These are phyloP conservation scores for Thelonectria discophora DNA, from an alignment of 2,329 filamentous ascomycete species.

Conservation along the genomic window DNA sequence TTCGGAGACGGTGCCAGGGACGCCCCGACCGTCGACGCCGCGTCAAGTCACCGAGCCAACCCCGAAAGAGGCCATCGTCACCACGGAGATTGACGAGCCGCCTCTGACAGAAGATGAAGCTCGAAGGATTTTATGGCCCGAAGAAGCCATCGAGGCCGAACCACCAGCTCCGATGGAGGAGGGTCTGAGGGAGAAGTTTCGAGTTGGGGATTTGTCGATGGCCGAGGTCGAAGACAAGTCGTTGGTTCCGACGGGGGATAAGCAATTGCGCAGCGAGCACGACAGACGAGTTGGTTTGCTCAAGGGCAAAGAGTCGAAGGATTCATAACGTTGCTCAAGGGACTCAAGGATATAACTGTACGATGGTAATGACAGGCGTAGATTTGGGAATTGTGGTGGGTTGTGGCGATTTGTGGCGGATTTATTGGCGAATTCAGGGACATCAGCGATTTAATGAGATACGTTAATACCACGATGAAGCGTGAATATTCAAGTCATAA, in stretches of 20 bases:
- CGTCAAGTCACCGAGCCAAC: slow-evolving; percentile 22
- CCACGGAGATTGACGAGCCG: slow-evolving; percentile 39
- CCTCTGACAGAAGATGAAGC: slow-evolving; percentile 54
- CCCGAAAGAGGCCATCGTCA: slow-evolving; percentile 23
- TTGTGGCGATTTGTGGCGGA: too few species aligned
- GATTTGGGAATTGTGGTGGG: too few species aligned
- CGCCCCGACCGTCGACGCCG: slow-evolving; percentile 30
- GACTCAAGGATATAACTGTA: too few species aligned
- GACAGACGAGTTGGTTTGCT: slow-evolving; percentile 42
- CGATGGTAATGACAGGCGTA: too few species aligned
- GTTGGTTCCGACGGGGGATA: slow-evolving; percentile 46
- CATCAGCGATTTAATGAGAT: too few species aligned
- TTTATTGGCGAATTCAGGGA: too few species aligned
- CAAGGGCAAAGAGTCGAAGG: slow-evolving; percentile 27
- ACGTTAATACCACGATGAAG: too few species aligned
- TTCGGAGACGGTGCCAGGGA: too few species aligned
- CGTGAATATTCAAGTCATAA: too few species aligned
- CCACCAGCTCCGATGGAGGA: slow-evolving; percentile 30
- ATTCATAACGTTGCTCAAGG: too few species aligned
- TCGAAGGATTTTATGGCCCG: slow-evolving; percentile 51
- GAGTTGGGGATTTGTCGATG: slow-evolving; percentile 47
- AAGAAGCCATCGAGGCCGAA: slow-evolving; percentile 35
- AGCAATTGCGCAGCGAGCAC: slow-evolving; percentile 47
- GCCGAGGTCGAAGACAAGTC: slow-evolving; percentile 51
- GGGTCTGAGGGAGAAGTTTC: slow-evolving; percentile 53